phyloP scores from a whole-genome alignment of 208 protist species.

The Trypanosoma avium region DNA sequence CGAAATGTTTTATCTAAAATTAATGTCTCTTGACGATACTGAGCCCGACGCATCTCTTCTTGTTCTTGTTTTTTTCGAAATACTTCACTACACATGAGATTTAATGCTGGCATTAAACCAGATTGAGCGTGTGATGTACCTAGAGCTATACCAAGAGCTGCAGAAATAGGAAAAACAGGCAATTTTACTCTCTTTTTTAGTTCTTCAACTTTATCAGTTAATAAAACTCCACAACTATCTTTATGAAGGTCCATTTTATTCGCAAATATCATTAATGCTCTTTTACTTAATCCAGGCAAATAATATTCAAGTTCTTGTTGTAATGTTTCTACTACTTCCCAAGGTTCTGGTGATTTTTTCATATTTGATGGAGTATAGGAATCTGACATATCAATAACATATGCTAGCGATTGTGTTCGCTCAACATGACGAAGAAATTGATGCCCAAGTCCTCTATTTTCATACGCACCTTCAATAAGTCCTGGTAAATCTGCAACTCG shows the following conservation, averaged over 20 bases:
- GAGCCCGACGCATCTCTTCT: slow-evolving; percentile 32
- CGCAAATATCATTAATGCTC: slow-evolving; percentile 82
- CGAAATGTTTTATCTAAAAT: slow-evolving; percentile 66
- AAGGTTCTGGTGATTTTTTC: slow-evolving; percentile 49
- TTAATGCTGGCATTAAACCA: slow-evolving; percentile 53
- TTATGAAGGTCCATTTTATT: slow-evolving; percentile 91
- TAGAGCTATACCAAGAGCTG: slow-evolving; percentile 65
- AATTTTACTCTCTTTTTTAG: slow-evolving; percentile 55
- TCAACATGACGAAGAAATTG: slow-evolving; percentile 93
- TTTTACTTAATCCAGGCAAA: slow-evolving; percentile 56
- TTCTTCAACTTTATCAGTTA: slow-evolving; percentile 61
- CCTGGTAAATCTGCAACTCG: slow-evolving; percentile 89
- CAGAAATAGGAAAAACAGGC: slow-evolving; percentile 91
- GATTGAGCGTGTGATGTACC: slow-evolving; percentile 51
- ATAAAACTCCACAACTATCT: slow-evolving; percentile 47
- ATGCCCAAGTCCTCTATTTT: slow-evolving; percentile 87
- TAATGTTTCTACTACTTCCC: slow-evolving; percentile 81
- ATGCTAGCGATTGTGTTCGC: slow-evolving; percentile 82
- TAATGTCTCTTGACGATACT: slow-evolving; percentile 30
- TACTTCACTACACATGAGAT: slow-evolving; percentile 70
- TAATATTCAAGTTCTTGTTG: slow-evolving; percentile 89
- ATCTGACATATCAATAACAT: slow-evolving; percentile 89
- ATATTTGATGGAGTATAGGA: slow-evolving; percentile 52
- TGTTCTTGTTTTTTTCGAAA: slow-evolving; percentile 57
- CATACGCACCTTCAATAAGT: slow-evolving; percentile 91